Evolutionary conservation across 495 filamentous ascomycete genomes (phyloP), one percentile per base, ranked within the genome.

Genomic region (Daldinia caldariorum): DNA sequence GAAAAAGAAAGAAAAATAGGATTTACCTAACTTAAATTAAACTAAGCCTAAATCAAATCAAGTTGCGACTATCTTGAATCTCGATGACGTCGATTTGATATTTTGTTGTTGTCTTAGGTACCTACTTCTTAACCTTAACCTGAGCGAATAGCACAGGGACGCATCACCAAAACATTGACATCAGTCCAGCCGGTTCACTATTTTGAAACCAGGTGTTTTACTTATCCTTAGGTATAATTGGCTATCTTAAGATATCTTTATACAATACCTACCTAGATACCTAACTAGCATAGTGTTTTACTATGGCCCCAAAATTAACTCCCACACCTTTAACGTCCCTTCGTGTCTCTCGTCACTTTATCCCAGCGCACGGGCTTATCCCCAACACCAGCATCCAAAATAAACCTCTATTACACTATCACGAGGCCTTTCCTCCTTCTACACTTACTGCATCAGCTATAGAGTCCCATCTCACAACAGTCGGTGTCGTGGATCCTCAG

Each of bases 331-430:
- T 84, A 14, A 76, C 82, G 18, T 75, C 83, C 3, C 81, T 90
- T 67, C 74, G 76, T 55, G 78, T 90, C 26, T 86, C 85, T 16
- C 77, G 75, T n/a, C 82, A 89, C 63, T 83, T 83, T 29, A 92
- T 92, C 50, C 83, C 88, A 8, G 77, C 82, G 53, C 85, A 88
- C 77, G 69, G 77, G 41, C 79, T 82, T n/a, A 80, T 87, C 54
- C 89, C 89, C 26, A 92, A 92, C 63, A 90, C 88, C 4, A 88
- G 86, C 41, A 83, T 91, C 63, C 87, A 88, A 60, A 77, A 83
- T 57, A 86, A 87, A 64, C 88, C 89, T 1, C 82, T 92, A 35
- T 78, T 90, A 39, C 87, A 91, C 70, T 72, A 72, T 16, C 70
- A 69, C 20, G 65, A 29, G 5, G 65, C 29, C 12, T 72, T 72